These are phyloP conservation scores for Euphorbia peplus DNA, from an alignment of 345 rosid genomes.

Conservation along the genomic window DNA sequence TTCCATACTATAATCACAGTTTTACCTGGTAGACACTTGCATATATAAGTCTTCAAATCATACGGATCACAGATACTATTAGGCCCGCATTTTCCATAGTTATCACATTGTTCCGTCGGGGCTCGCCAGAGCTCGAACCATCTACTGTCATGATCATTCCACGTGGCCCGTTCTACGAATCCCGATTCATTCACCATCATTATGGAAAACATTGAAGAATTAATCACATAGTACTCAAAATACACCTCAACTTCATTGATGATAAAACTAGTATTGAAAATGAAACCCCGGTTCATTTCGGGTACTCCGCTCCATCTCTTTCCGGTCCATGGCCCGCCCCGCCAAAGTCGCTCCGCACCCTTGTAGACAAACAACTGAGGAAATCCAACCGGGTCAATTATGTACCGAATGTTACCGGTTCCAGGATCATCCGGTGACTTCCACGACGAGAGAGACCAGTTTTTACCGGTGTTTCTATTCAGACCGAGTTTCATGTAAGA, in stretches of 20 bases:
- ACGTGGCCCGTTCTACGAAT: slow-evolving; percentile 34
- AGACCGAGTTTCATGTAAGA: slow-evolving; percentile 31
- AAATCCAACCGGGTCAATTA: slow-evolving; percentile 32
- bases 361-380: slow-evolving; percentile 49
- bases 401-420: slow-evolving; percentile 10
- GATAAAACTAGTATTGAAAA: slow-evolving; percentile 31
- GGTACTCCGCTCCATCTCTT: slow-evolving; percentile 72
- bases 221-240: slow-evolving; percentile 13
- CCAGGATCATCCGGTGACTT: slow-evolving; percentile 29
- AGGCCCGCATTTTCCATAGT: slow-evolving; percentile 54
- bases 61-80: slow-evolving; percentile 47
- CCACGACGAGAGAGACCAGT: slow-evolving; percentile 27
- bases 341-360: slow-evolving; percentile 36
- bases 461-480: slow-evolving; percentile 15
- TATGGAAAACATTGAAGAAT: slow-evolving; percentile 35
- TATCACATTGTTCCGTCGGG: slow-evolving; percentile 67
- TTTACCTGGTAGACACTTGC: slow-evolving; percentile 62
- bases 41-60: slow-evolving; percentile 39
- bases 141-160: slow-evolving; percentile 38
- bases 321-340: slow-evolving; percentile 63
- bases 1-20: no score
- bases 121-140: slow-evolving; percentile 53
- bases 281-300: slow-evolving; percentile 38
- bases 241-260: slow-evolving; percentile 35
- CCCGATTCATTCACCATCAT: slow-evolving; percentile 57